These are phyloP conservation scores for Crucihimalaya himalaica DNA, from an alignment of 345 rosid species.

Conservation along the genomic window DNA sequence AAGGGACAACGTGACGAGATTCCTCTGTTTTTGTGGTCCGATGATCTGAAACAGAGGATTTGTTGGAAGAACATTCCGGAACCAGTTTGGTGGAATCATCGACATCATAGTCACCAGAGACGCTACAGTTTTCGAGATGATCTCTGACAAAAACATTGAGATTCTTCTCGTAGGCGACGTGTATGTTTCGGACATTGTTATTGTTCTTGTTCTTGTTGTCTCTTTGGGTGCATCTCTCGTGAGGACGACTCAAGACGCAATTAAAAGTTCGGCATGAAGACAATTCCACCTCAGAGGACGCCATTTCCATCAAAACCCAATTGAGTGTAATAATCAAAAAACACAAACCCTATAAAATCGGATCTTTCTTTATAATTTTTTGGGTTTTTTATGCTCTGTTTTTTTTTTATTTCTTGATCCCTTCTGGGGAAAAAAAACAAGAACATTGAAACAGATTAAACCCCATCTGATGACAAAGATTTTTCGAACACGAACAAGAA, in stretches of 20 bases:
- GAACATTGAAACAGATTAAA: background rate
- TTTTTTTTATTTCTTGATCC: background rate
- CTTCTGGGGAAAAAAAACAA: slow-evolving; percentile 5
- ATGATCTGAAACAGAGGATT: slow-evolving; percentile 41
- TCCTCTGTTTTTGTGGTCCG: slow-evolving; percentile 44
- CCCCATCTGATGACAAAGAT: slow-evolving; percentile 3
- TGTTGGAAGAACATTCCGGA: slow-evolving; percentile 26
- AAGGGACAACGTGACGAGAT: slow-evolving; percentile 7
- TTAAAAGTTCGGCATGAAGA: slow-evolving; percentile 61
- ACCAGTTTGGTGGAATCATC: background rate
- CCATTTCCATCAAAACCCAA: slow-evolving; percentile 51
- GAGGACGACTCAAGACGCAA: slow-evolving; percentile 54
- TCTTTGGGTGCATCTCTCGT: slow-evolving; percentile 46
- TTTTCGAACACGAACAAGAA: background rate
- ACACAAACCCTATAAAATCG: slow-evolving; percentile 29
- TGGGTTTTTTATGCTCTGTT: slow-evolving; percentile 4
- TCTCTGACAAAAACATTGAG: slow-evolving; percentile 65
- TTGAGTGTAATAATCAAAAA: too few species aligned
- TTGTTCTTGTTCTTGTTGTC: slow-evolving; percentile 29
- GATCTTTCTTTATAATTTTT: slow-evolving; percentile 10
- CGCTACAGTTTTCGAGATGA: slow-evolving; percentile 47
- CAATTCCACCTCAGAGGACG: slow-evolving; percentile 67
- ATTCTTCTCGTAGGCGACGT: slow-evolving; percentile 57
- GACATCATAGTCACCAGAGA: slow-evolving; percentile 15
- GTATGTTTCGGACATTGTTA: slow-evolving; percentile 44